Conservation (phyloP, 1,139 yeast species). For the Sugiyamaella grinbergsii region DNA sequence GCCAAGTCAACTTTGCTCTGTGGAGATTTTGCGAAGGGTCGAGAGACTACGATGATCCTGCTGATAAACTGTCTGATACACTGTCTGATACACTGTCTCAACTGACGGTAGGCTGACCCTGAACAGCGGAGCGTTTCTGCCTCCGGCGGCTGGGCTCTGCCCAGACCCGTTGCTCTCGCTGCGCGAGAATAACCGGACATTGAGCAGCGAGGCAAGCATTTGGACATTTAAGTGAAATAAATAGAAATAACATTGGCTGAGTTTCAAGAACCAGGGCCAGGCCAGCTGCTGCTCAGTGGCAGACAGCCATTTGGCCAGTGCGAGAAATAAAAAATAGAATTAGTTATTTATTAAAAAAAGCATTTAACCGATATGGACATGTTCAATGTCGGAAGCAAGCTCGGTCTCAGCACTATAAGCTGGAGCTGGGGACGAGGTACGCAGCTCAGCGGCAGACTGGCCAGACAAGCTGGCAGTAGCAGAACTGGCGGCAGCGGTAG, state of each 20-base stretch:
- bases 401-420: conserved; percentile 10
- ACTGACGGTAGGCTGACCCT: too few relatives aligned
- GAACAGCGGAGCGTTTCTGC: neutral
- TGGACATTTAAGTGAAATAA: too few relatives aligned
- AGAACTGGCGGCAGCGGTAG: conserved; percentile 15
- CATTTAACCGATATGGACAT: conserved; percentile 15
- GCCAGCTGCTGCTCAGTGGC: too few relatives aligned
- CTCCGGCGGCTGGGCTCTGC: conserved; percentile 12
- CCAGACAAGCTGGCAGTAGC: conserved; percentile 4
- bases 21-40: conserved; percentile 3
- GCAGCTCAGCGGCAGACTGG: conserved; percentile 9
- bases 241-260: too few relatives aligned
- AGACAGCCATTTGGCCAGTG: too few relatives aligned
- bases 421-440: conserved; percentile 29
- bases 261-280: too few relatives aligned
- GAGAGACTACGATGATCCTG: neutral
- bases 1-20: neutral
- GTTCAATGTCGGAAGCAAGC: conserved; percentile 11
- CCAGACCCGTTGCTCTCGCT: conserved; percentile 7
- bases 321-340: neutral
- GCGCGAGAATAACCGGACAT: too few relatives aligned
- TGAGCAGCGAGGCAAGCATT: too few relatives aligned
- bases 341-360: neutral
- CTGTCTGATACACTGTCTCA: too few relatives aligned
- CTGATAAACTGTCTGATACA: neutral